A percentile compares a stretch with the other conserved stretches of the same genome.
These are phyloP conservation scores for Rosa rugosa DNA, from an alignment of 306 rosid species.

Conservation along the genomic window DNA sequence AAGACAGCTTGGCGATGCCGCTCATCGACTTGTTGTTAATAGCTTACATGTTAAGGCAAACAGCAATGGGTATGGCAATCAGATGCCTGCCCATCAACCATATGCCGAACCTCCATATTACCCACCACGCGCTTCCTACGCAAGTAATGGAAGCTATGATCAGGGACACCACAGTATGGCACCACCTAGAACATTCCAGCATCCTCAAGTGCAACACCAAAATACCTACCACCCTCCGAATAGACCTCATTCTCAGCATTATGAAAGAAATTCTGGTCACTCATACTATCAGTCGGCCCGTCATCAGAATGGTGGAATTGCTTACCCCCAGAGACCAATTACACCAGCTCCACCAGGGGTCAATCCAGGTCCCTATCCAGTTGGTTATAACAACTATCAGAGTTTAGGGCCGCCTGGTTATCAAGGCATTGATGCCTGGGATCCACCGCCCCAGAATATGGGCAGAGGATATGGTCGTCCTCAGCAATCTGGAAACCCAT, in stretches of 20 bases:
- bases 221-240: conserved; percentile 30
- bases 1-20: conserved; percentile 63
- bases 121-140: conserved; percentile 30
- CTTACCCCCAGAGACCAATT: conserved; percentile 28
- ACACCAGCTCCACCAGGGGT: conserved; percentile 27
- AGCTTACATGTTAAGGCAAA: conserved; percentile 50
- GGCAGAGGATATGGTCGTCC: conserved; percentile 41
- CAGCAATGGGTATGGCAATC: conserved; percentile 36
- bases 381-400: conserved; percentile 36
- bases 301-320: conserved; percentile 37
- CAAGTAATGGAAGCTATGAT: conserved; percentile 30
- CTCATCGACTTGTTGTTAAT: conserved; percentile 62
- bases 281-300: conserved; percentile 42
- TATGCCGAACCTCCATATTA: conserved; percentile 30
- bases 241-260: conserved; percentile 43
- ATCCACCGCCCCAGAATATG: conserved; percentile 26
- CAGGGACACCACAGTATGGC: conserved; percentile 36
- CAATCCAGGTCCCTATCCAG: conserved; percentile 29
- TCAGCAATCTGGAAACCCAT: conserved; percentile 57
- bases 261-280: conserved; percentile 44
- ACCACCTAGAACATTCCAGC: conserved; percentile 36
- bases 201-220: conserved; percentile 26
- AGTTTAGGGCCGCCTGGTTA: conserved; percentile 35
- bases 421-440: conserved; percentile 34
- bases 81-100: conserved; percentile 29